phyloP scores from a whole-genome alignment of 1,139 yeast species.

The Debaryomycetaceae sp. region DNA sequence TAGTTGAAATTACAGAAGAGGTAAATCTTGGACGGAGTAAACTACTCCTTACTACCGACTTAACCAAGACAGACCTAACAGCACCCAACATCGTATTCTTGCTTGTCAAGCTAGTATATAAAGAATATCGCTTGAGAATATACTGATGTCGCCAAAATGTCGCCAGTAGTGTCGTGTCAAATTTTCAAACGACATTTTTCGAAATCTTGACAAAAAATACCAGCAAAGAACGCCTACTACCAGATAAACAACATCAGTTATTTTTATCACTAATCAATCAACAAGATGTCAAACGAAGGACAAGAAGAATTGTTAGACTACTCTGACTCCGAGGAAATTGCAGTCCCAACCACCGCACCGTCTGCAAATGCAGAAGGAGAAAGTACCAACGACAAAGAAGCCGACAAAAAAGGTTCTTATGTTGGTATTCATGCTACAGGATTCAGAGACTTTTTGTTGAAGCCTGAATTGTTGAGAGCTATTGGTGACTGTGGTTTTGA shows the following conservation, averaged over 20 bases:
- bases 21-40: not conserved
- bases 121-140: not conserved
- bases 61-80: not conserved
- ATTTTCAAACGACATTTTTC: constrained; percentile 2
- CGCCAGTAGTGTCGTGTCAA: constrained; percentile 1
- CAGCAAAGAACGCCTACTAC: not conserved
- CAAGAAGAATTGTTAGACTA: constrained; percentile 99
- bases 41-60: not conserved
- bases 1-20: not conserved
- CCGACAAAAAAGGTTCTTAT: constrained; percentile 93
- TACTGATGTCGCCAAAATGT: not conserved
- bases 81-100: not conserved
- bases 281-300: constrained; percentile 78
- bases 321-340: constrained; percentile 96
- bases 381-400: constrained; percentile 42
- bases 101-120: not conserved
- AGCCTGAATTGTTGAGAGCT: constrained; percentile 95
- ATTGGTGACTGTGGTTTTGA: constrained; percentile 99
- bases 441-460: constrained; percentile 93
- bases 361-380: constrained; percentile 49
- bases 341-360: constrained; percentile 64
- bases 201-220: constrained; percentile 1
- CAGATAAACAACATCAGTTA: constrained; percentile 3
- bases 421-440: constrained; percentile 98
- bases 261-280: constrained; percentile 4